These are phyloP conservation scores for Sugiyamaella grinbergsii DNA, from an alignment of 1,139 yeast species.

Conservation along the genomic window DNA sequence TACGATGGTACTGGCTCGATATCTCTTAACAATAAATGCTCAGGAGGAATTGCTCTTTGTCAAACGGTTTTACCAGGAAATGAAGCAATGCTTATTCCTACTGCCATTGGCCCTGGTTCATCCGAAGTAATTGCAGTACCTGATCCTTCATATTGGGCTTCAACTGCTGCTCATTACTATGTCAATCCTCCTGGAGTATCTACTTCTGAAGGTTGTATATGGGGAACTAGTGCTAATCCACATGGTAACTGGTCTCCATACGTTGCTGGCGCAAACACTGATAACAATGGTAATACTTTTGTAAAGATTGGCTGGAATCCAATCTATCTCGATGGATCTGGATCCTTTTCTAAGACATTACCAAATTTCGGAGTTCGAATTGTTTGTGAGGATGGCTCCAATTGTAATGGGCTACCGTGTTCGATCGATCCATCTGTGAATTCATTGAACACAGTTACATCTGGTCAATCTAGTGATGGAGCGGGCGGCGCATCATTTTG, in stretches of 20 bases:
- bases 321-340: constrained; percentile 61
- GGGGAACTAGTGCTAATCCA: constrained; percentile 73
- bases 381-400: constrained; percentile 66
- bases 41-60: constrained; percentile 69
- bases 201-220: constrained; percentile 73
- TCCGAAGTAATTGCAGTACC: constrained; percentile 73
- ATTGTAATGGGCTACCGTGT: constrained; percentile 76
- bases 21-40: constrained; percentile 54
- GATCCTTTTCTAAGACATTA: constrained; percentile 54
- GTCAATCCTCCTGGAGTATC: constrained; percentile 85
- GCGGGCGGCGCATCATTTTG: constrained; percentile 77
- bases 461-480: constrained; percentile 45
- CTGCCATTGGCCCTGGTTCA: constrained; percentile 55
- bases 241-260: constrained; percentile 92
- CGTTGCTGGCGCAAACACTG: constrained; percentile 88
- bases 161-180: constrained; percentile 84
- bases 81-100: constrained; percentile 92
- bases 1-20: constrained; percentile 73
- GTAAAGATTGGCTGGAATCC: constrained; percentile 94
- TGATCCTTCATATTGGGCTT: constrained; percentile 60
- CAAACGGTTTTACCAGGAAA: constrained; percentile 93
- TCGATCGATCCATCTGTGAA: constrained; percentile 70
- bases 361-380: constrained; percentile 76
- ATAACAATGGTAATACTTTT: constrained; percentile 63
- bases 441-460: constrained; percentile 57